A percentile compares a stretch with the other conserved stretches of the same genome.
Evolutionary conservation across 768 basidiomycete genomes (phyloP).

Genomic region (Mycena amicta): DNA sequence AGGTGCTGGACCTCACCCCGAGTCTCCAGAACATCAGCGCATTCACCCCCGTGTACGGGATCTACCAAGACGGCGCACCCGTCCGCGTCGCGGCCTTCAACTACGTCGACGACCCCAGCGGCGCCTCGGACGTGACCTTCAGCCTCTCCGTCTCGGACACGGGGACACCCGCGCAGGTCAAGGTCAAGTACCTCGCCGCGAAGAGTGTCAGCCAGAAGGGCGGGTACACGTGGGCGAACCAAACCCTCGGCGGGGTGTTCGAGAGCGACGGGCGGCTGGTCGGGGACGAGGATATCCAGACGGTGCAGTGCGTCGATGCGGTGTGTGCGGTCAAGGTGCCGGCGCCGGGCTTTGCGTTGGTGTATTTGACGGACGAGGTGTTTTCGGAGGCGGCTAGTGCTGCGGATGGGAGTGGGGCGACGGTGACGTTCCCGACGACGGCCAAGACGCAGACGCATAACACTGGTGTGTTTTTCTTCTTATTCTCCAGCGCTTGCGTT

Average conservation of each 20-base stretch:
- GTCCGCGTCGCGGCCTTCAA: conserved; percentile 71
- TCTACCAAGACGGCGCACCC: conserved; percentile 72
- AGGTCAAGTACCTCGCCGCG: conserved; percentile 56
- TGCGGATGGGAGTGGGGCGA: conserved; percentile 32
- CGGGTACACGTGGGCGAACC: conserved; percentile 77
- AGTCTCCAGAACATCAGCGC: conserved; percentile 47
- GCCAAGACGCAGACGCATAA: conserved; percentile 57
- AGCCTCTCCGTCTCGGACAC: conserved; percentile 47
- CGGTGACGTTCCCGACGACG: conserved; percentile 58
- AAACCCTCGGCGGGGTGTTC: conserved; percentile 66
- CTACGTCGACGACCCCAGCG: conserved; percentile 61
- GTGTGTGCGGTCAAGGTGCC: conserved; percentile 64
- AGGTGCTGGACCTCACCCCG: conserved; percentile 63
- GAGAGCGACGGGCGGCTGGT: conserved; percentile 67
- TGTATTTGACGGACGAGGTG: conserved; percentile 59
- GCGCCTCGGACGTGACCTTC: conserved; percentile 53
- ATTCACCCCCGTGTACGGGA: conserved; percentile 68
- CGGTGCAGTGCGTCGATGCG: conserved; percentile 57
- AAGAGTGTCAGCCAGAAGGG: conserved; percentile 56
- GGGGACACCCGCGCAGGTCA: conserved; percentile 42
- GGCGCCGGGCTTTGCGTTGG: conserved; percentile 74
- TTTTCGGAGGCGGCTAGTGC: too few relatives aligned
- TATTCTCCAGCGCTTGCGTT: not conserved
- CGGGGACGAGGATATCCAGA: conserved; percentile 56
- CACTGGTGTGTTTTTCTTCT: conserved; percentile 30